Evolutionary conservation across 345 rosid genomes (phyloP).

Genomic region (Rubroshorea leprosula): DNA sequence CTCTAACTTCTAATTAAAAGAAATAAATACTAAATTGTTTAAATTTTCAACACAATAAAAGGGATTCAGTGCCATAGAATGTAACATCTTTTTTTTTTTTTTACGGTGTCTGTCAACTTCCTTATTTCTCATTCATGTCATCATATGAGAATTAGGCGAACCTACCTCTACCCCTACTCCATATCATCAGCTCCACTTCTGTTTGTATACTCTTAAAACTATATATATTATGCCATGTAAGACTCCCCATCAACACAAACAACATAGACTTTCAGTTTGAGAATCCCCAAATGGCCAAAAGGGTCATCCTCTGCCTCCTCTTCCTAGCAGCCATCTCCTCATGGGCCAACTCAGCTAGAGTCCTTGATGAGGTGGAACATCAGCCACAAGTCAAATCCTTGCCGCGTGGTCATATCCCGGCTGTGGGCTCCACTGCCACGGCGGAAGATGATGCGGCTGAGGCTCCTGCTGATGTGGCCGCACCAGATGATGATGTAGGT

Average conservation of each 20-base stretch:
- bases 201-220: not conserved
- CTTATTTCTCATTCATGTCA: too few relatives aligned
- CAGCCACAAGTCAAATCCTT: constrained; percentile 26
- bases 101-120: too few relatives aligned
- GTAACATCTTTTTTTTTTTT: too few relatives aligned
- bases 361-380: constrained; percentile 47
- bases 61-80: too few relatives aligned
- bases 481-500: not conserved
- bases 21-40: too few relatives aligned
- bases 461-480: not conserved
- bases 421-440: constrained; percentile 24
- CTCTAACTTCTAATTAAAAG: too few relatives aligned
- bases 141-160: constrained; percentile 16
- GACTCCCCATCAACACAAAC: constrained; percentile 20
- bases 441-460: not conserved
- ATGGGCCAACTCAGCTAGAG: constrained; percentile 44
- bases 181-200: constrained; percentile 43
- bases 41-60: too few relatives aligned
- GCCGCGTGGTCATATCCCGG: constrained; percentile 35
- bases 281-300: constrained; percentile 31
- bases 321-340: constrained; percentile 32
- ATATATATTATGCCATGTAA: constrained; percentile 16
- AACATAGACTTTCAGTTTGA: too few relatives aligned
- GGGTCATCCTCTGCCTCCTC: constrained; percentile 27
- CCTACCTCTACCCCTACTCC: too few relatives aligned